Evolutionary conservation across 140 eudicot species (phyloP).

Genomic region (Flaveria floridana): DNA sequence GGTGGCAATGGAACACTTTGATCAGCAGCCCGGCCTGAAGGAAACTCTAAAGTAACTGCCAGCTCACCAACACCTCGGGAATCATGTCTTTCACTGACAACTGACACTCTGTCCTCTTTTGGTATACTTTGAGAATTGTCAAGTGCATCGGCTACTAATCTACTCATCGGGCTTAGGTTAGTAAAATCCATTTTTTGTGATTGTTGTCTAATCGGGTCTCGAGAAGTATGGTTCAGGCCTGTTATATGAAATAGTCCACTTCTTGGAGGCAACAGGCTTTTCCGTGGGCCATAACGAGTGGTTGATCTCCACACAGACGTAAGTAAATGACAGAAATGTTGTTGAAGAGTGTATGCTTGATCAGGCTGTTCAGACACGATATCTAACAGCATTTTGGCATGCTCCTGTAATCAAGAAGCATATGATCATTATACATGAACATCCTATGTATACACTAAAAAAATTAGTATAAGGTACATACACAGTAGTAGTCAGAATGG

Average conservation of each 20-base stretch:
- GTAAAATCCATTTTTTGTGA: slow-evolving; percentile 46
- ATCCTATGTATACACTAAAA: neutral
- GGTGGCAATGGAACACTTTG: slow-evolving; percentile 48
- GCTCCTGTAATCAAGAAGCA: slow-evolving; percentile 50
- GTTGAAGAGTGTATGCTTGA: slow-evolving; percentile 71
- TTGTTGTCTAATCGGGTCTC: slow-evolving; percentile 29
- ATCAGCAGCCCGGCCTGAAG: slow-evolving; percentile 38
- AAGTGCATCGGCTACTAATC: slow-evolving; percentile 75
- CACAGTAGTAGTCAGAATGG: neutral
- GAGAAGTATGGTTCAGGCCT: slow-evolving; percentile 26
- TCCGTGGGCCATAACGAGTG: slow-evolving; percentile 28
- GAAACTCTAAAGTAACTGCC: slow-evolving; percentile 64
- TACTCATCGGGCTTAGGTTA: slow-evolving; percentile 51
- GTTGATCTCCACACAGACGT: slow-evolving; percentile 60
- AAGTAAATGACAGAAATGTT: slow-evolving; percentile 74
- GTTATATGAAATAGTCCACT: slow-evolving; percentile 32
- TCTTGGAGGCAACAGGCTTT: slow-evolving; percentile 28
- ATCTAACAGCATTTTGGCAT: slow-evolving; percentile 67
- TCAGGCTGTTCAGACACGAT: slow-evolving; percentile 70
- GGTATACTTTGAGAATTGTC: slow-evolving; percentile 35
- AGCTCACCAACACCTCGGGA: slow-evolving; percentile 43
- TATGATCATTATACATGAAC: neutral
- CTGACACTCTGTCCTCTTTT: slow-evolving; percentile 35
- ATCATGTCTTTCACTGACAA: slow-evolving; percentile 37
- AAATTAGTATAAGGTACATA: neutral